Base-by-base conservation (phyloP, 2,329 filamentous ascomycete species). In the Fusarium sp. region DNA sequence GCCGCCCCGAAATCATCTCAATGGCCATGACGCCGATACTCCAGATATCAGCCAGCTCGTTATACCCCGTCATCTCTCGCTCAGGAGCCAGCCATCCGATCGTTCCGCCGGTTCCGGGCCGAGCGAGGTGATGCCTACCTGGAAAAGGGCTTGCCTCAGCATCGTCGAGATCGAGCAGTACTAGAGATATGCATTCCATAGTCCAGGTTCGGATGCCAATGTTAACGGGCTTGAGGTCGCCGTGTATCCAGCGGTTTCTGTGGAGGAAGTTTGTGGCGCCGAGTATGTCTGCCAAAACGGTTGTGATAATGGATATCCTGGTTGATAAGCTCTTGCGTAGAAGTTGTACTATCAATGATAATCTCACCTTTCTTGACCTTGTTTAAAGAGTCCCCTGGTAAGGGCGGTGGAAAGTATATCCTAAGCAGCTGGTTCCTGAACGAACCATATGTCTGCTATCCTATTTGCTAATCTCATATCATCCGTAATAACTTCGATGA, bases 331-430 rank as follows among this genome's bases (percentile, higher is more conserved):
- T 16, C 12, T 3, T 38, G 12, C 2, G 1, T 9, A 3, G 2
- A 16, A 3, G 23, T 37, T 6, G 0, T 53, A 21, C 2, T 13
- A 2, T 46, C 0, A 21, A 8, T 3, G 50, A 2, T 12, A 0
- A 28, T 53, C 50, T 53, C 15, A 54, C 52, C 35, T 40, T 9
- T 54, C 23, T 2, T 11, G 19, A 1, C 35, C 52, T 15, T 32
- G 35, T 23, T 40, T 40, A 3, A 40, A 54, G 0, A 40, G 1
- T 0, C 52, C 25, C 7, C 25, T 9, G 0, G 7, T 23, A 0
- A 54, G 33, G 0, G 25, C 23, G 5, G 35, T 23, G 8, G 23
- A 38, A 28, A 54, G 25, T 18, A 37, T 3, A 0, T 30, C 23
- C 35, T 38, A 9, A 0, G 25, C 25, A 54, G 52, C 52, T 6